Conservation (phyloP, 192 early-diverging fungal species). For the Phycomyces blakesleeanus region DNA sequence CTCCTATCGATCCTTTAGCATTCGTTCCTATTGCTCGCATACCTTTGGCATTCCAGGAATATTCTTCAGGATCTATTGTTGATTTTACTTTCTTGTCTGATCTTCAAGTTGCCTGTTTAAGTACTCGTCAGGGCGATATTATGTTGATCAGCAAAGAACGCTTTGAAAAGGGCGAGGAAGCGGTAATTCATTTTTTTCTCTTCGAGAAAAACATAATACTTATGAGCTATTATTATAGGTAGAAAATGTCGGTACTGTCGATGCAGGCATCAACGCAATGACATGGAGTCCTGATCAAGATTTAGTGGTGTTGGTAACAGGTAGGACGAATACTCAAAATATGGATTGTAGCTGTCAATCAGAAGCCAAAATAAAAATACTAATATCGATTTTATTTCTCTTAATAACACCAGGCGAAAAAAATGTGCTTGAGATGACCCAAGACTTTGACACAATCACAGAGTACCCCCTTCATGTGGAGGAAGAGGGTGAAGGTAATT, state of each 20-base stretch:
- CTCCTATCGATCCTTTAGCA: constrained; percentile 13
- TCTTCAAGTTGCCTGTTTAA: constrained; percentile 50
- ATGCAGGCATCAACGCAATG: constrained; percentile 67
- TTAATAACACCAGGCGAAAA: constrained; percentile 42
- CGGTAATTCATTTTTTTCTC: constrained; percentile 21
- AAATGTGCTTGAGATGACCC: constrained; percentile 83
- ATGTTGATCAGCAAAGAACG: constrained; percentile 41
- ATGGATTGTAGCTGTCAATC: not conserved
- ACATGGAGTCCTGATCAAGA: constrained; percentile 91
- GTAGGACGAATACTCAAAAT: constrained; percentile 22
- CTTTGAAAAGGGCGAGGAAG: constrained; percentile 37
- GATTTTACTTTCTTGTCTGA: constrained; percentile 53
- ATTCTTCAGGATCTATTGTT: constrained; percentile 36
- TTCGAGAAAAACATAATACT: not conserved
- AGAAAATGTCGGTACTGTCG: constrained; percentile 73
- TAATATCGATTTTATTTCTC: no score
- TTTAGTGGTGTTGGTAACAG: constrained; percentile 75
- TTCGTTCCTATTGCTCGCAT: constrained; percentile 37
- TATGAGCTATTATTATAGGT: constrained; percentile 26
- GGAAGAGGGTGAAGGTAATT: constrained; percentile 62
- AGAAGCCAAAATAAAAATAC: not conserved
- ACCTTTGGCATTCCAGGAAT: constrained; percentile 27
- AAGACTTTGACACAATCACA: constrained; percentile 85
- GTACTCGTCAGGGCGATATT: constrained; percentile 54
- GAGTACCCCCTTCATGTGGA: constrained; percentile 75